A percentile compares a stretch with the other conserved stretches of the same genome.
Conservation (phyloP, 495 filamentous ascomycete genomes). For the Lasiosphaeria miniovina region DNA sequence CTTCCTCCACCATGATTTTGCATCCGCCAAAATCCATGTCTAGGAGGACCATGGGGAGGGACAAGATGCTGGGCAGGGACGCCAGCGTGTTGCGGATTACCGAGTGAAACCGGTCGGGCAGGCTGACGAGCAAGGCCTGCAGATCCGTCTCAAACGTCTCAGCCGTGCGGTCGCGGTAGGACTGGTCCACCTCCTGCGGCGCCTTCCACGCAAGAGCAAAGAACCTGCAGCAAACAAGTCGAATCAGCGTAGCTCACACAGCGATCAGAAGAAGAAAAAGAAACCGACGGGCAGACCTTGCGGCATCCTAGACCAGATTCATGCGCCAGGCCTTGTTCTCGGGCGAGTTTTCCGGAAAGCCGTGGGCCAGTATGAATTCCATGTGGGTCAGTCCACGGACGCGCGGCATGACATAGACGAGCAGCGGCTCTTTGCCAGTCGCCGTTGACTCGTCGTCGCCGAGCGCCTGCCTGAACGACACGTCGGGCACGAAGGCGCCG, state of each 20-base stretch:
- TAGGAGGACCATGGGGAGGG: slow-evolving; percentile 35
- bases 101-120: slow-evolving; percentile 37
- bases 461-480: neutral
- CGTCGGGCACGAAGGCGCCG: slow-evolving; percentile 1
- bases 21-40: slow-evolving; percentile 36
- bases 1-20: slow-evolving; percentile 41
- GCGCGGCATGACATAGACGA: neutral
- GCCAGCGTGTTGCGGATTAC: slow-evolving; percentile 32
- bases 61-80: slow-evolving; percentile 32
- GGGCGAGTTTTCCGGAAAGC: slow-evolving; percentile 10
- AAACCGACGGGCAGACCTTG: slow-evolving; percentile 3
- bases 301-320: slow-evolving; percentile 11
- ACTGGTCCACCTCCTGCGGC: slow-evolving; percentile 28
- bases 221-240: no score
- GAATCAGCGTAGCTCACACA: no score
- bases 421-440: neutral
- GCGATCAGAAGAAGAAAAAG: neutral
- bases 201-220: slow-evolving; percentile 37
- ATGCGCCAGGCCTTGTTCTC: slow-evolving; percentile 5
- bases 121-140: slow-evolving; percentile 25
- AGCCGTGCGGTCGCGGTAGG: slow-evolving; percentile 22
- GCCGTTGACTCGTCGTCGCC: neutral
- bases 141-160: slow-evolving; percentile 31
- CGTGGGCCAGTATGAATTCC: slow-evolving; percentile 9
- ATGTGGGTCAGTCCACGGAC: neutral